Percentiles rank a stretch among this genome's conserved stretches.
phyloP scores from a whole-genome alignment of 768 basidiomycete species.

The Clathrus columnatus region DNA sequence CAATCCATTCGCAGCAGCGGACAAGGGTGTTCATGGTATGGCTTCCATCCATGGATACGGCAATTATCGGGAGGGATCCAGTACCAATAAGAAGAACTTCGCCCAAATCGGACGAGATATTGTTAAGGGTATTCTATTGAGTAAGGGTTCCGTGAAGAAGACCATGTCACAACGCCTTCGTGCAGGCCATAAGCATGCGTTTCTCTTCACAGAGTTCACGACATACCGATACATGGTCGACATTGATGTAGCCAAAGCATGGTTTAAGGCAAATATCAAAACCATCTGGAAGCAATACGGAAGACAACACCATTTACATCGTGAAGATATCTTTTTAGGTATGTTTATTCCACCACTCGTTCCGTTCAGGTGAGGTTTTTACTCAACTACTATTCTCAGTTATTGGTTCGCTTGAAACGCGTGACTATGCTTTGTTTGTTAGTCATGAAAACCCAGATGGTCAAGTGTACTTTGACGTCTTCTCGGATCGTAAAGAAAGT shows the following conservation, averaged over 20 bases:
- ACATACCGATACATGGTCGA: constrained; percentile 59
- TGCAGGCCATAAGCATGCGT: constrained; percentile 56
- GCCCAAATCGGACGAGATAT: constrained; percentile 50
- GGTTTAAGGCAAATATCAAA: constrained; percentile 66
- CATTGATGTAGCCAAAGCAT: constrained; percentile 54
- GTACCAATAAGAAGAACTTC: constrained; percentile 46
- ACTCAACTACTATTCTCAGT: constrained; percentile 27
- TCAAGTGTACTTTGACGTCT: constrained; percentile 65
- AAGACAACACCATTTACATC: constrained; percentile 23
- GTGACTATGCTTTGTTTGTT: constrained; percentile 68
- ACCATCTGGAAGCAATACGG: constrained; percentile 51
- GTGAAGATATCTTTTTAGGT: constrained; percentile 30
- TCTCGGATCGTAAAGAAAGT: constrained; percentile 37
- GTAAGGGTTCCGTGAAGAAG: constrained; percentile 39
- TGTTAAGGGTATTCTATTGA: constrained; percentile 37
- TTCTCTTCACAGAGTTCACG: constrained; percentile 61
- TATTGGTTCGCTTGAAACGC: constrained; percentile 61
- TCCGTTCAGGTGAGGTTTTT: constrained; percentile 3
- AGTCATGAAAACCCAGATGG: constrained; percentile 61
- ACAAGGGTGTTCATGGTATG: constrained; percentile 35
- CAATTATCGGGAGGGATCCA: constrained; percentile 35
- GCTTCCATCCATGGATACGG: constrained; percentile 62
- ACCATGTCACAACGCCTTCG: constrained; percentile 54
- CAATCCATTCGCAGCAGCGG: constrained; percentile 38
- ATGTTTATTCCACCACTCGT: constrained; percentile 32